A percentile compares a stretch with the other conserved stretches of the same genome.
phyloP scores from a whole-genome alignment of 352 stramenopile genomes.

The Phytophthora pini region DNA sequence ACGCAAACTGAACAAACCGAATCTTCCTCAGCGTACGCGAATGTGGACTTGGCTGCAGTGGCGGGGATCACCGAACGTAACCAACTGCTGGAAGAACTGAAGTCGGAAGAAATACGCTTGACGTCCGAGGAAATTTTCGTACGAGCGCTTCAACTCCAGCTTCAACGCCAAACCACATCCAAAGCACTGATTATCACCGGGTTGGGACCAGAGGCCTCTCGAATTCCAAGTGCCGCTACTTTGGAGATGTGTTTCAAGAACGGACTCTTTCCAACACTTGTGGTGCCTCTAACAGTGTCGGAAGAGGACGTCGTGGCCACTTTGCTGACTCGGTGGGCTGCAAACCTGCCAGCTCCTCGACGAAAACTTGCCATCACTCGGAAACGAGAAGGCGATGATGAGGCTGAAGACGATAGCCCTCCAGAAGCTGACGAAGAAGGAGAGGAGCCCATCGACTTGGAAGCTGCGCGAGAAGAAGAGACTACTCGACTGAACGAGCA shows the following conservation, averaged over 20 bases:
- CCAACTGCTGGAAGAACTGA: constrained; percentile 30
- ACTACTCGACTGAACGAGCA: constrained; percentile 51
- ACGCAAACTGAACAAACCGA: constrained; percentile 1
- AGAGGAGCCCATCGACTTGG: constrained; percentile 38
- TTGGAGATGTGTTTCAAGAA: constrained; percentile 50
- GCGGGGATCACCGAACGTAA: constrained; percentile 10
- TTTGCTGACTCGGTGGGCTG: constrained; percentile 46
- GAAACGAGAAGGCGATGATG: constrained; percentile 21
- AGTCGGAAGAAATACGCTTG: constrained; percentile 28
- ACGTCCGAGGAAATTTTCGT: constrained; percentile 26
- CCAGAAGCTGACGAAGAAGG: constrained; percentile 20
- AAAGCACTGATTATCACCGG: constrained; percentile 33
- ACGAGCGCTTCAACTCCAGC: constrained; percentile 23
- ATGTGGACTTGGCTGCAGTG: constrained; percentile 25
- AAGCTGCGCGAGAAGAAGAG: constrained; percentile 52
- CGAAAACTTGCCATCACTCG: constrained; percentile 31
- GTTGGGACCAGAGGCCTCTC: constrained; percentile 32
- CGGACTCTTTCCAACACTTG: constrained; percentile 59
- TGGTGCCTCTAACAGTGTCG: constrained; percentile 44
- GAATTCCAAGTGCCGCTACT: constrained; percentile 46
- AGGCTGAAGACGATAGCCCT: constrained; percentile 16
- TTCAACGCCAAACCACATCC: constrained; percentile 7
- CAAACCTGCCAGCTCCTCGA: constrained; percentile 28
- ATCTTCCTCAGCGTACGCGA: constrained; percentile 14
- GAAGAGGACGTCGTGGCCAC: constrained; percentile 38